These are phyloP conservation scores for Aureobasidium sp. DNA, from an alignment of 2,329 filamentous ascomycete genomes.

Conservation along the genomic window DNA sequence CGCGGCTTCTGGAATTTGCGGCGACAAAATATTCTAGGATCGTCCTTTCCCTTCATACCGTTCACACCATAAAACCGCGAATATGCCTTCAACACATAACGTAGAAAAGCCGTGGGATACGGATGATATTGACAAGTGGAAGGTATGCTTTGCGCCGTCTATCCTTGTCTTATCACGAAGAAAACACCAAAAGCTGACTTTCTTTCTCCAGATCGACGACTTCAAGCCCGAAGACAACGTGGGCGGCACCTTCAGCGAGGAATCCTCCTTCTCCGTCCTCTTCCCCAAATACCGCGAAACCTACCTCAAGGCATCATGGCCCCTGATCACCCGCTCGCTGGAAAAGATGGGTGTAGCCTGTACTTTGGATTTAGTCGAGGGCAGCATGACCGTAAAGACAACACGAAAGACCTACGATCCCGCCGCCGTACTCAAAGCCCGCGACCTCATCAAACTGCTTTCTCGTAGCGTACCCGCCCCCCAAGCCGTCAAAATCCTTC, in stretches of 20 bases:
- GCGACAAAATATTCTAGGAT: constrained; percentile 4
- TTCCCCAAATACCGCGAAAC: constrained; percentile 97
- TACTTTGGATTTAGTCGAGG: constrained; percentile 87
- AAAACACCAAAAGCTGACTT: constrained; percentile 9
- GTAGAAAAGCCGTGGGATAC: constrained; percentile 92
- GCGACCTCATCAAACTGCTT: constrained; percentile 88
- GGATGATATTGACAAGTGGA: constrained; percentile 96
- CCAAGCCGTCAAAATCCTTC: constrained; percentile 86
- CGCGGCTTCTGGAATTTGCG: not conserved
- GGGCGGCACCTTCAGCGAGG: constrained; percentile 80
- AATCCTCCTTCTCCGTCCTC: constrained; percentile 75
- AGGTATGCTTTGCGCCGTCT: constrained; percentile 39
- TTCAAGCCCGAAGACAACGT: constrained; percentile 82
- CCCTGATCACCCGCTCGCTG: constrained; percentile 75
- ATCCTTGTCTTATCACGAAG: no score
- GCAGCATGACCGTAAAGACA: constrained; percentile 94
- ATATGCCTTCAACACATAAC: constrained; percentile 83
- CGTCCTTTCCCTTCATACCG: not conserved
- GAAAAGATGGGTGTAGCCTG: constrained; percentile 85
- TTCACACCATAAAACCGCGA: constrained; percentile 16
- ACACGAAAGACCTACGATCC: constrained; percentile 88
- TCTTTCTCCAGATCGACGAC: constrained; percentile 52
- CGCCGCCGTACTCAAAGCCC: constrained; percentile 83
- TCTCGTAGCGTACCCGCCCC: constrained; percentile 86
- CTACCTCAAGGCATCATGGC: constrained; percentile 89